A percentile compares a stretch with the other conserved stretches of the same genome.
These are phyloP conservation scores for Trichoderma breve DNA, from an alignment of 2,329 filamentous ascomycete species.

Conservation along the genomic window DNA sequence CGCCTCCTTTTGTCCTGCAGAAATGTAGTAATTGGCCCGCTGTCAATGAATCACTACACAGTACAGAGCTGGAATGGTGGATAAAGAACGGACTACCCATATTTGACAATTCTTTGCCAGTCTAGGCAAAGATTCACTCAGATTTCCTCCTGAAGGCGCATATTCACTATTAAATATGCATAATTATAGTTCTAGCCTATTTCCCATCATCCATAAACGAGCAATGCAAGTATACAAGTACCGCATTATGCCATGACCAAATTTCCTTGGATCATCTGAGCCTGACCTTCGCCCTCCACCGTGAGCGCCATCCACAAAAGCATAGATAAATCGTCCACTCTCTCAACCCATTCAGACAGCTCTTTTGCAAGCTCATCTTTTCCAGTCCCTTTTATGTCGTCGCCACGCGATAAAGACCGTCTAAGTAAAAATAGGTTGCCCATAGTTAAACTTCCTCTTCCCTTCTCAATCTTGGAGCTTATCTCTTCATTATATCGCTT, in stretches of 20 bases:
- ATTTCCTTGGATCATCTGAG: neutral
- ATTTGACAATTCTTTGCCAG: neutral
- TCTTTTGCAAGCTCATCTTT: neutral
- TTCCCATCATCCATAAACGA: neutral
- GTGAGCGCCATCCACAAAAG: conserved; percentile 12
- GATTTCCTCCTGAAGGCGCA: neutral
- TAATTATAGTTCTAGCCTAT: neutral
- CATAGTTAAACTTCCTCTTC: neutral
- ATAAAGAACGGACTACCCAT: neutral
- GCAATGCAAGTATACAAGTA: neutral
- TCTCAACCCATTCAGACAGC: conserved; percentile 4
- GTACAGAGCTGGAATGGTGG: neutral
- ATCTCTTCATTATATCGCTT: conserved; percentile 2
- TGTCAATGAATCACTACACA: neutral
- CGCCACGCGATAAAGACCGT: neutral
- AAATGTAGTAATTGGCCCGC: neutral
- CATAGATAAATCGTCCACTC: conserved; percentile 6
- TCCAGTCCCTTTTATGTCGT: neutral
- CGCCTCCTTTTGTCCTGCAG: neutral
- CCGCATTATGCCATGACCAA: neutral
- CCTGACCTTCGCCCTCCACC: conserved; percentile 3
- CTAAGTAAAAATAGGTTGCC: conserved; percentile 1
- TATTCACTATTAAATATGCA: neutral
- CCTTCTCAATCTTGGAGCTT: neutral
- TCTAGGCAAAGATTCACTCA: neutral